These are phyloP conservation scores for Reutealis trisperma DNA, from an alignment of 345 rosid genomes.

Conservation along the genomic window DNA sequence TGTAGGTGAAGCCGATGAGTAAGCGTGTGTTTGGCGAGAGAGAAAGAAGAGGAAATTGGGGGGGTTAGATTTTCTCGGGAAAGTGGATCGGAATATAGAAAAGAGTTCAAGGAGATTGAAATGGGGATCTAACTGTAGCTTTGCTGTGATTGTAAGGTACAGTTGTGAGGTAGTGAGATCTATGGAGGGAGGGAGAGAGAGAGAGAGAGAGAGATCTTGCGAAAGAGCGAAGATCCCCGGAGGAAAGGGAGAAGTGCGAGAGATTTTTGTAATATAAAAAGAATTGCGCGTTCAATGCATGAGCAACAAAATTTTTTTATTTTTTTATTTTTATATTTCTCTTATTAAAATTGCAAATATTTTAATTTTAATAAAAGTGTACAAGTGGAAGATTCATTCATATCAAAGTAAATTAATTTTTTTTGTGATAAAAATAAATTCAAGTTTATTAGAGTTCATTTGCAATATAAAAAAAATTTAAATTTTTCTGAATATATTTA, in stretches of 20 bases:
- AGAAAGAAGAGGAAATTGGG: neutral
- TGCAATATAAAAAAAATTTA: too few relatives aligned
- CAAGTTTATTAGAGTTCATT: too few relatives aligned
- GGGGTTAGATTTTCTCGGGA: neutral
- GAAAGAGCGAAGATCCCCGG: conserved; percentile 3
- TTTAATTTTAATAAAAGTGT: too few relatives aligned
- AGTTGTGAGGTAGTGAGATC: conserved; percentile 3
- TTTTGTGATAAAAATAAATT: too few relatives aligned
- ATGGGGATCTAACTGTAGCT: neutral
- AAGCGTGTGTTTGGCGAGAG: neutral
- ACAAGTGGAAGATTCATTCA: too few relatives aligned
- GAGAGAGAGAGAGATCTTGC: too few relatives aligned
- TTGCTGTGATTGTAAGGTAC: conserved; percentile 1
- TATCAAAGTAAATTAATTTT: too few relatives aligned
- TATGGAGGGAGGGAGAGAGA: too few relatives aligned
- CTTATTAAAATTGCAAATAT: too few relatives aligned
- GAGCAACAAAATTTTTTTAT: too few relatives aligned
- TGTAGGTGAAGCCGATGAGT: neutral
- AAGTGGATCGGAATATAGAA: neutral
- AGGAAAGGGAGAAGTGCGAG: neutral
- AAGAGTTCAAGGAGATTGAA: neutral
- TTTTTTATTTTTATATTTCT: too few relatives aligned
- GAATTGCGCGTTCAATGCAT: neutral
- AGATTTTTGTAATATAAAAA: neutral
- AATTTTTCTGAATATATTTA: too few relatives aligned